Base-by-base conservation (phyloP, 371 early-diverging fungal species). In the Mucor velutinosus region DNA sequence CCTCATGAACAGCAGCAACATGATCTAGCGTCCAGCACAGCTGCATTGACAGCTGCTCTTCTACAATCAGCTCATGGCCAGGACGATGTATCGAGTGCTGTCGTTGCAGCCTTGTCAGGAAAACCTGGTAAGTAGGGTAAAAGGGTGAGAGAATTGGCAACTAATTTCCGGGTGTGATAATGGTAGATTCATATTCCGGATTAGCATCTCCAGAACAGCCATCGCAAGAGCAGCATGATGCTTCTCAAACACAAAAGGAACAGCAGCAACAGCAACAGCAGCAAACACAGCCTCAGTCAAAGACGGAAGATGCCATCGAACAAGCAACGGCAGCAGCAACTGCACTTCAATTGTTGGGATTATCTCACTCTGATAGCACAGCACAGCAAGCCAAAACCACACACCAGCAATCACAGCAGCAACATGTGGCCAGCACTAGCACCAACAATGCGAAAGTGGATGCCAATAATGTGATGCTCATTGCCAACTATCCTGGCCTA, bases 101-200 rank as follows among this genome's bases (percentile, higher is more conserved):
- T 76, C 4, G 77, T 77, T n/a, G 77, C 80, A 30, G 75, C 75
- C 27, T 49, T 80, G 14, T 71, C 80, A 7, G 70, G 59, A 14
- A 73, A 80, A 43, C 65, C 73, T 60, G 77, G 80, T 76, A 74
- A 61, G 56, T 30, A 21, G n/a, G 2, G 11, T 12, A 6, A 29
- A 56, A 55, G 12, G 4, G 60, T 27, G 49, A 19, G 23, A 51
- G 25, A 23, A 19, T 12, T 0, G 25, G 25, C 25, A 25, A 51
- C 51, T 51, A 51, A 51, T 51, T 51, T 51, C 23, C 51, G 51
- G 51, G 12, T 37, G 19, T 17, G 23, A 7, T 25, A 4, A 12
- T 3, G 33, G 8, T 23, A 51, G 51, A 25, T 51, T 23, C 51
- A 55, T 55, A 33, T 41, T 7, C 53, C 14, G 58, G 17, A 1